A percentile compares a stretch with the other conserved stretches of the same genome.
phyloP scores from a whole-genome alignment of 768 basidiomycete species.

The Podaxis carcinomalis region DNA sequence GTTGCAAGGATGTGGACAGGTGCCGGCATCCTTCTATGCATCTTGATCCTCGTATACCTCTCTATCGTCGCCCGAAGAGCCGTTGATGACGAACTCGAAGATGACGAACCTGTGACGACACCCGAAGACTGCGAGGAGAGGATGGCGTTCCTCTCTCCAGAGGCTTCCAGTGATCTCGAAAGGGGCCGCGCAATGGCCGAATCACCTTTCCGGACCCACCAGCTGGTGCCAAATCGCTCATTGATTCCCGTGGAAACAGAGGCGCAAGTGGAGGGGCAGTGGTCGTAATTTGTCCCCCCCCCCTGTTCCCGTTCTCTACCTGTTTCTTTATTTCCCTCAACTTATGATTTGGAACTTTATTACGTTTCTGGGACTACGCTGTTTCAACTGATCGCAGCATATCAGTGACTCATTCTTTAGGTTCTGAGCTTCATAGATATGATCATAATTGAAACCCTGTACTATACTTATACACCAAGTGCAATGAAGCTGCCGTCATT shows the following conservation, averaged over 20 bases:
- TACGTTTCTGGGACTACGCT: slow-evolving; percentile 2
- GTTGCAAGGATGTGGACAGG: slow-evolving; percentile 62
- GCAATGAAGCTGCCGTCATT: neutral
- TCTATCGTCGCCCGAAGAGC: slow-evolving; percentile 72
- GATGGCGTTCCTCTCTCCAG: slow-evolving; percentile 45
- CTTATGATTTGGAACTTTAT: slow-evolving; percentile 6
- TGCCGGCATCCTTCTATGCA: slow-evolving; percentile 63
- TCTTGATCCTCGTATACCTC: slow-evolving; percentile 76
- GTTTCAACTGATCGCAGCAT: neutral
- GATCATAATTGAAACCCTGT: slow-evolving; percentile 6
- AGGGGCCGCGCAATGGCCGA: slow-evolving; percentile 43
- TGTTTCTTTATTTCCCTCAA: neutral
- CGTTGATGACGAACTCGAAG: slow-evolving; percentile 43
- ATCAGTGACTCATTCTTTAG: neutral
- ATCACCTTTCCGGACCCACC: slow-evolving; percentile 33
- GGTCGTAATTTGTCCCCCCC: slow-evolving; percentile 5
- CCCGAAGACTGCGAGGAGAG: slow-evolving; percentile 41
- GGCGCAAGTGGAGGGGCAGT: slow-evolving; percentile 5
- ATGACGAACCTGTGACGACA: slow-evolving; percentile 28
- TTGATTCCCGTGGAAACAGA: slow-evolving; percentile 17
- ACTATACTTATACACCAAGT: slow-evolving; percentile 4
- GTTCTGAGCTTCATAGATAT: neutral
- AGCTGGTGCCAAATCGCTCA: slow-evolving; percentile 23
- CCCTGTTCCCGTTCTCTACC: neutral
- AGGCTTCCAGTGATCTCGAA: slow-evolving; percentile 29